phyloP scores from a whole-genome alignment of 2,329 filamentous ascomycete genomes.

The Fusarium dlaminii region DNA sequence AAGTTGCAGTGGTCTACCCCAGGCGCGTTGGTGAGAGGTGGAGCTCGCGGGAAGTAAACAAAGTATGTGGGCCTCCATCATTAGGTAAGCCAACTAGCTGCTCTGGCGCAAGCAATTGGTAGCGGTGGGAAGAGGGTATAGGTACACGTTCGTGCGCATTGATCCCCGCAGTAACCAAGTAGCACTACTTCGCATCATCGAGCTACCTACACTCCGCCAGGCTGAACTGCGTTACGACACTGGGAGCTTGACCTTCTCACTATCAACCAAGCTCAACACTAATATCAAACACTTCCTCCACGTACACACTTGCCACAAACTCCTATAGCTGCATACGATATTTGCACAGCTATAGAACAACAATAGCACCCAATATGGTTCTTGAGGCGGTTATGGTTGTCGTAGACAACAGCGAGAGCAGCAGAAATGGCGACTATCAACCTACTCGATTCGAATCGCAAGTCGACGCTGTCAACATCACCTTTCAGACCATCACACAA shows the following conservation, averaged over 20 bases:
- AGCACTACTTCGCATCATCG: constrained; percentile 31
- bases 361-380: constrained; percentile 77
- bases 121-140: constrained; percentile 15
- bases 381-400: constrained; percentile 99
- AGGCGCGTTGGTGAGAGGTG: constrained; percentile 37
- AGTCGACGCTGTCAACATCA: constrained; percentile 91
- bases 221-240: constrained; percentile 59
- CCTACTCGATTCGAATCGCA: constrained; percentile 97
- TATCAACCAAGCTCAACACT: constrained; percentile 37
- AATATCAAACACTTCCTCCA: constrained; percentile 10
- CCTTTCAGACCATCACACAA: constrained; percentile 95
- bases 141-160: constrained; percentile 5
- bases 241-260: constrained; percentile 45
- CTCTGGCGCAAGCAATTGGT: constrained; percentile 35
- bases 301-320: not conserved
- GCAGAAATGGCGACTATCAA: constrained; percentile 92
- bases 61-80: constrained; percentile 23
- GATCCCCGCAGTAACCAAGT: constrained; percentile 12
- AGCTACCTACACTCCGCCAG: constrained; percentile 48
- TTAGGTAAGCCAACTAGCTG: constrained; percentile 43
- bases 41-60: constrained; percentile 43
- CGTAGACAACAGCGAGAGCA: constrained; percentile 99
- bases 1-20: constrained; percentile 31
- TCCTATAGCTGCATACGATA: not conserved
- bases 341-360: constrained; percentile 4